These are phyloP conservation scores for Phytopythium mirpurense DNA, from an alignment of 352 stramenopile genomes.

Conservation along the genomic window DNA sequence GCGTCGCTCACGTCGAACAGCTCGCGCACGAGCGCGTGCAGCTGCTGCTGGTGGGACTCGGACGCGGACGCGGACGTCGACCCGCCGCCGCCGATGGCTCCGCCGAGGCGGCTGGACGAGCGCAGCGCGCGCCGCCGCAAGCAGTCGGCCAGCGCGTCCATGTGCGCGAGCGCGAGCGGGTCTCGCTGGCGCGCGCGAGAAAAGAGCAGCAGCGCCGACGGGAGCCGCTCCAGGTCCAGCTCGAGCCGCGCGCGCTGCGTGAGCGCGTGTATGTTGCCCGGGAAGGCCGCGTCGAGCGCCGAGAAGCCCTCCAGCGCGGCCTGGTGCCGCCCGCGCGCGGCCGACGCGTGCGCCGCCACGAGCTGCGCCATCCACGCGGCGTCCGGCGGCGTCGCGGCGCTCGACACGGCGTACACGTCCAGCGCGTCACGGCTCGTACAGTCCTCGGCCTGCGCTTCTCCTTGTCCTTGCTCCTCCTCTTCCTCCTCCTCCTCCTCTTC, in stretches of 20 bases:
- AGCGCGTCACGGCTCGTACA: constrained; percentile 12
- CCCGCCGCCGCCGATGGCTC: too few relatives aligned
- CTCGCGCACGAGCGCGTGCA: constrained; percentile 66
- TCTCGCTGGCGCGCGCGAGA: constrained; percentile 57
- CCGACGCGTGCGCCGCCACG: constrained; percentile 44
- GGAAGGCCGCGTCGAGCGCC: constrained; percentile 38
- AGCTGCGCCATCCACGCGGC: constrained; percentile 55
- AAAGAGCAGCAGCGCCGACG: constrained; percentile 51
- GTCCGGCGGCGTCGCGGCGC: constrained; percentile 37
- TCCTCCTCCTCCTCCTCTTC: constrained; percentile 5
- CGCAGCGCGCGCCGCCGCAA: constrained; percentile 36
- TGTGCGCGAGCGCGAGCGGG: constrained; percentile 47
- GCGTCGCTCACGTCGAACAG: constrained; percentile 56
- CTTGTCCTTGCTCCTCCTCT: too few relatives aligned
- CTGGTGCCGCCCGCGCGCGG: constrained; percentile 34
- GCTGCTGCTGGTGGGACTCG: constrained; percentile 23
- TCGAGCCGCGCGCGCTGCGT: constrained; percentile 50
- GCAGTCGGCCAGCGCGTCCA: constrained; percentile 66
- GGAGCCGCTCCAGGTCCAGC: constrained; percentile 54
- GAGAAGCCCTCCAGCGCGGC: constrained; percentile 21
- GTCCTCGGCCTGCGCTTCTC: too few relatives aligned
- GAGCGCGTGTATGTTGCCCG: constrained; percentile 59
- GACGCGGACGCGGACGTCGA: too few relatives aligned
- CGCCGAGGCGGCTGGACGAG: constrained; percentile 4
- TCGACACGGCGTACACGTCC: constrained; percentile 49